phyloP scores from a whole-genome alignment of 1,284 basidiomycete genomes.

The Naganishia sp. region DNA sequence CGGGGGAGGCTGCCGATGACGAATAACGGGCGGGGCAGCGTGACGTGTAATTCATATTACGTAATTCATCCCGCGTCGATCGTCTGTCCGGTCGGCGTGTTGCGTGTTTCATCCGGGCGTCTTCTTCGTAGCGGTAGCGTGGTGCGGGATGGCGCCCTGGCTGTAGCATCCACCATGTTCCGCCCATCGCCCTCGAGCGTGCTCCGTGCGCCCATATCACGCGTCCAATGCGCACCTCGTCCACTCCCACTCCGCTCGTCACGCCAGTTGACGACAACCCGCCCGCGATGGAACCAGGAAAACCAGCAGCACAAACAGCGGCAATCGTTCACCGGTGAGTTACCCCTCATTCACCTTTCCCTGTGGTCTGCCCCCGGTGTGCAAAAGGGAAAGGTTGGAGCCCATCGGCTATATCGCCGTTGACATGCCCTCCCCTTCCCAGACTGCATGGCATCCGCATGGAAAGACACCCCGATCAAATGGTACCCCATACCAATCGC shows the following conservation, averaged over 20 bases:
- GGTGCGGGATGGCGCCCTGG: too few species aligned
- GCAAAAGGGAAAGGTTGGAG: too few species aligned
- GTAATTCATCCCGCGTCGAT: not conserved
- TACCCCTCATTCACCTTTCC: not conserved
- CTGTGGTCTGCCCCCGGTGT: not conserved
- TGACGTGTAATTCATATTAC: not conserved
- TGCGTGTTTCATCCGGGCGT: too few species aligned
- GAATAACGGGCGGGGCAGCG: too few species aligned
- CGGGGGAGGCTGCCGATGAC: too few species aligned
- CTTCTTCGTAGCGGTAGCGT: too few species aligned
- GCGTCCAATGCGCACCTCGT: not conserved
- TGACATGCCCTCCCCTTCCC: not conserved
- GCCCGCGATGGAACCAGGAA: slow-evolving; percentile 4
- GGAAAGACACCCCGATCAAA: slow-evolving; percentile 83
- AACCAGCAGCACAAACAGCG: slow-evolving; percentile 1
- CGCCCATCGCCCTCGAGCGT: not conserved
- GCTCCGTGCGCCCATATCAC: not conserved
- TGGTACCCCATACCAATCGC: slow-evolving; percentile 96
- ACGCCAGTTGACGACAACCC: slow-evolving; percentile 12
- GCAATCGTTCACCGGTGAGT: slow-evolving; percentile 21
- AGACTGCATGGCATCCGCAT: slow-evolving; percentile 66
- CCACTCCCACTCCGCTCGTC: not conserved
- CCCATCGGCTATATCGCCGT: too few species aligned
- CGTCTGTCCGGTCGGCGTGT: not conserved
- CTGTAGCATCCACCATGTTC: not conserved